phyloP scores from a whole-genome alignment of 345 rosid species.

The Leavenworthia alabamica region DNA sequence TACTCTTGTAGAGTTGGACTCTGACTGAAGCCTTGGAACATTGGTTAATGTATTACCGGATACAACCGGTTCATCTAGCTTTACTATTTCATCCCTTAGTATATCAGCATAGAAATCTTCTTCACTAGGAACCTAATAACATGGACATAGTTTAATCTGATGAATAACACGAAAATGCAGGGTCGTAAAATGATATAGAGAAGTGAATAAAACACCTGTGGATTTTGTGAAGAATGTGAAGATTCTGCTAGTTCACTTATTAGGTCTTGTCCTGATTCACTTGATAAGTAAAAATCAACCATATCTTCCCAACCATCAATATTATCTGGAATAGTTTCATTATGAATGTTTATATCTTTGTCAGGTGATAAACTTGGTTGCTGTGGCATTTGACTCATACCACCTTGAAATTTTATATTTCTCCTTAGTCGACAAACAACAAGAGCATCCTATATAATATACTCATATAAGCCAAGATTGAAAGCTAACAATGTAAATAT shows the following conservation, averaged over 20 bases:
- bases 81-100: constrained; percentile 68
- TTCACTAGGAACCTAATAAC: constrained; percentile 29
- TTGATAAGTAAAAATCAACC: constrained; percentile 29
- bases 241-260: constrained; percentile 25
- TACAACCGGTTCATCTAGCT: constrained; percentile 42
- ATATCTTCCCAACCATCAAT: constrained; percentile 16
- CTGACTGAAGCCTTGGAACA: constrained; percentile 31
- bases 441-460: constrained; percentile 49
- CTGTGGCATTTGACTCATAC: constrained; percentile 17
- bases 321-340: background rate
- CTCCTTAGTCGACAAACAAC: constrained; percentile 74
- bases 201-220: constrained; percentile 28
- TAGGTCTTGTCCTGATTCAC: constrained; percentile 23
- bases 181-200: background rate
- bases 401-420: constrained; percentile 48
- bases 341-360: background rate
- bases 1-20: constrained; percentile 20
- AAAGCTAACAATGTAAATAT: background rate
- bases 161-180: background rate
- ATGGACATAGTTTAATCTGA: constrained; percentile 10
- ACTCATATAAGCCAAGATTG: background rate
- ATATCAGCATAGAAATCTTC: constrained; percentile 68
- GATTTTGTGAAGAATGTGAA: constrained; percentile 30
- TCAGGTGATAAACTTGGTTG: constrained; percentile 9
- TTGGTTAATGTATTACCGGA: background rate